phyloP scores from a whole-genome alignment of 306 rosid genomes.

The Lotus japonicus region DNA sequence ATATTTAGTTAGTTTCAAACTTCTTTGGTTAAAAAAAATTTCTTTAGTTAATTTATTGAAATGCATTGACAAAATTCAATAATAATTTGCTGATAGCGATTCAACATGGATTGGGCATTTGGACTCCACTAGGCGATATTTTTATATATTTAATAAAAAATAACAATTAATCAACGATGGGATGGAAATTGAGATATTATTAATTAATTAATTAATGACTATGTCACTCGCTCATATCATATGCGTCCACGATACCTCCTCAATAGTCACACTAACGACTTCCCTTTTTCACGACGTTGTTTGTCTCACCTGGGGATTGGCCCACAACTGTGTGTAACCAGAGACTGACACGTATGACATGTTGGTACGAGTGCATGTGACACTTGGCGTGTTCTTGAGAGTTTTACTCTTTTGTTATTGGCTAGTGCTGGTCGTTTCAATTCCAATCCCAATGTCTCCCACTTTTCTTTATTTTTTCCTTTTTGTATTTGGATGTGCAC shows the following conservation, averaged over 20 bases:
- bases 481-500: too few species aligned
- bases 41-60: too few species aligned
- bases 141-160: too few species aligned
- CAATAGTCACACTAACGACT: background rate
- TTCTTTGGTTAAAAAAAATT: too few species aligned
- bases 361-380: background rate
- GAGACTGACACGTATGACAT: conserved; percentile 3
- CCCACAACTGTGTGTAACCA: background rate
- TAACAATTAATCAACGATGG: too few species aligned
- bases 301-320: conserved; percentile 15
- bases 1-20: too few species aligned
- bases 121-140: too few species aligned
- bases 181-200: background rate
- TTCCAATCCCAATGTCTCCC: conserved; percentile 2
- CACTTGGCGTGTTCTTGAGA: conserved; percentile 11
- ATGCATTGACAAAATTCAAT: too few species aligned
- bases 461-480: background rate
- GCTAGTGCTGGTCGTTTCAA: conserved; percentile 10
- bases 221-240: background rate
- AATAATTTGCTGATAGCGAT: too few species aligned
- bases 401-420: background rate
- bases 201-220: background rate
- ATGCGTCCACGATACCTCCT: conserved; percentile 26
- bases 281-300: background rate
- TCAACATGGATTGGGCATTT: background rate